A percentile compares a stretch with the other conserved stretches of the same genome.
These are phyloP conservation scores for Aschersonia sp. DNA, from an alignment of 2,329 filamentous ascomycete genomes.

Conservation along the genomic window DNA sequence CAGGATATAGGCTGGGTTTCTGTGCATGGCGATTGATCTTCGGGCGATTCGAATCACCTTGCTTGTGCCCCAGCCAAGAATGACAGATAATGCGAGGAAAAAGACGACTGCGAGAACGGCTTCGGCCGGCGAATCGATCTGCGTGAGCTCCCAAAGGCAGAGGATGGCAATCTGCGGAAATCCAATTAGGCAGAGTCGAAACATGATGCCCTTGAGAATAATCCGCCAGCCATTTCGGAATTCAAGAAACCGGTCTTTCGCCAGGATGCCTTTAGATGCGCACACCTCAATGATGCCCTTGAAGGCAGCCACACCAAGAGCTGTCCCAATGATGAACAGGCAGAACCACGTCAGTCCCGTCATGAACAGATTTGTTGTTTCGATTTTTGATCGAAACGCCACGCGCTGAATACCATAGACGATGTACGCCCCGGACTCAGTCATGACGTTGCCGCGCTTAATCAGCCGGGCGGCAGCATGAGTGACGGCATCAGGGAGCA, in stretches of 20 bases:
- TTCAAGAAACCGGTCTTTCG: constrained; percentile 72
- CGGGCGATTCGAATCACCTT: constrained; percentile 82
- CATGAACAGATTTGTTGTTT: constrained; percentile 83
- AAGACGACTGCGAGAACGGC: constrained; percentile 79
- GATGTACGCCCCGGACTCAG: constrained; percentile 36
- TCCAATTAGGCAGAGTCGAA: constrained; percentile 76
- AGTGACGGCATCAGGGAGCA: constrained; percentile 27
- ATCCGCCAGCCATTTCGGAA: constrained; percentile 90
- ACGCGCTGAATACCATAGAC: constrained; percentile 79
- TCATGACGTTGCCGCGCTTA: constrained; percentile 36
- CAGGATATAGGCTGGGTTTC: constrained; percentile 89
- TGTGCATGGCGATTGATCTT: constrained; percentile 40
- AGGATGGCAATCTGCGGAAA: constrained; percentile 83
- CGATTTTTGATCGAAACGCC: constrained; percentile 70
- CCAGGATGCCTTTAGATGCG: constrained; percentile 61
- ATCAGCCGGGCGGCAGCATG: constrained; percentile 12
- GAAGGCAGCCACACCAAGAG: constrained; percentile 59
- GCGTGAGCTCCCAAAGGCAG: constrained; percentile 84
- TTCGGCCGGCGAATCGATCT: constrained; percentile 71
- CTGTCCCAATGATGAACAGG: constrained; percentile 62
- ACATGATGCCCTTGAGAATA: constrained; percentile 83
- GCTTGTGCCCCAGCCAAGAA: constrained; percentile 69
- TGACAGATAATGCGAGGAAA: constrained; percentile 60
- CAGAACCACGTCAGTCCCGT: constrained; percentile 82
- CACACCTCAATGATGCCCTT: constrained; percentile 67